These are phyloP conservation scores for Solanum arcanum DNA, from an alignment of 257 asterid genomes.

Conservation along the genomic window DNA sequence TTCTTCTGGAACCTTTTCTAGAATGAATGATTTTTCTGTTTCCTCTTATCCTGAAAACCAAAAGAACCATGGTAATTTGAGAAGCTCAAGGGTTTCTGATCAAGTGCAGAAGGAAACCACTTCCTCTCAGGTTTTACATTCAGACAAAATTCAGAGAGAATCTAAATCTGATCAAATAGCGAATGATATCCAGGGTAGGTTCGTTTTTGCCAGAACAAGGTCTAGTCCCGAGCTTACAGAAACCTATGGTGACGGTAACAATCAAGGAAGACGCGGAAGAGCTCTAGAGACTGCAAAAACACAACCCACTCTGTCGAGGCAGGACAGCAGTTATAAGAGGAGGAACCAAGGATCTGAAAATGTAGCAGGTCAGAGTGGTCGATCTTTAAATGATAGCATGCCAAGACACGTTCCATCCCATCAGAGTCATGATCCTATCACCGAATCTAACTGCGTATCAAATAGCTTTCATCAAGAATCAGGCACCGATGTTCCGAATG, in stretches of 20 bases:
- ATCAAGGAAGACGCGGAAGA: conserved; percentile 27
- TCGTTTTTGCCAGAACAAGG: conserved; percentile 64
- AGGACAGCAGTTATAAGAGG: conserved; percentile 36
- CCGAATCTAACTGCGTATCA: conserved; percentile 42
- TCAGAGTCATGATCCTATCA: conserved; percentile 33
- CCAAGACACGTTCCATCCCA: conserved; percentile 33
- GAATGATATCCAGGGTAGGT: conserved; percentile 50
- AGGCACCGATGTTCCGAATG: conserved; percentile 39
- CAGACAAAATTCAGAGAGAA: conserved; percentile 44
- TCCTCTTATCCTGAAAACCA: conserved; percentile 35
- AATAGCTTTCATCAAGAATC: conserved; percentile 37
- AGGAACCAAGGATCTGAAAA: conserved; percentile 39
- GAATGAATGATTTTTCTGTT: conserved; percentile 19
- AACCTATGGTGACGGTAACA: conserved; percentile 35
- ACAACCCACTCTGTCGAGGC: conserved; percentile 26
- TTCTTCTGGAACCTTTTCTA: conserved; percentile 27
- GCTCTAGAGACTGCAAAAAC: conserved; percentile 37
- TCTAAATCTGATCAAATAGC: conserved; percentile 39
- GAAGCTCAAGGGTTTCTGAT: conserved; percentile 28
- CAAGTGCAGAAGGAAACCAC: conserved; percentile 25
- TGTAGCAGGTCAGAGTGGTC: conserved; percentile 35
- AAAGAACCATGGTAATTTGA: conserved; percentile 30
- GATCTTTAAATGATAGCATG: conserved; percentile 33
- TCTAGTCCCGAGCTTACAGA: conserved; percentile 96
- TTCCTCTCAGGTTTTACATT: conserved; percentile 28